phyloP scores from a whole-genome alignment of 2,329 filamentous ascomycete species.

The Chaetomiaceae sp. region DNA sequence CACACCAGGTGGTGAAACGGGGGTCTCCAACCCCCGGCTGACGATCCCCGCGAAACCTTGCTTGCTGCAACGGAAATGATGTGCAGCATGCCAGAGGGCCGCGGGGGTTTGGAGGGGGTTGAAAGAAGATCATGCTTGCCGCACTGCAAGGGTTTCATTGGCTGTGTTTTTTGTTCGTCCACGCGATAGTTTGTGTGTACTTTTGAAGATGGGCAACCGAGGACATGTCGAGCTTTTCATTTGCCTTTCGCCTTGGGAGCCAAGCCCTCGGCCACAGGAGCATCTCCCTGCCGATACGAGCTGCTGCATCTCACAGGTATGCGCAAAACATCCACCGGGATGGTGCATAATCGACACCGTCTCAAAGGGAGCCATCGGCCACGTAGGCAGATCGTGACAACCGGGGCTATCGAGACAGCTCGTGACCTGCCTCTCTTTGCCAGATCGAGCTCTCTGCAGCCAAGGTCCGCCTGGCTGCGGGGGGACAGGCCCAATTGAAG shows the following conservation, averaged over 20 bases:
- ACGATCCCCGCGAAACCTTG: constrained; percentile 15
- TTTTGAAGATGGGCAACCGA: background rate
- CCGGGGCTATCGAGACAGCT: constrained; percentile 2
- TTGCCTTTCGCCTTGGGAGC: background rate
- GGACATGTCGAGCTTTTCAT: background rate
- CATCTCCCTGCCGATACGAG: constrained; percentile 5
- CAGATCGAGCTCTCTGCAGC: constrained; percentile 23
- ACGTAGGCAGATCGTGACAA: constrained; percentile 5
- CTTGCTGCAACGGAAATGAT: constrained; percentile 23
- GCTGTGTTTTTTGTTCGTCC: background rate
- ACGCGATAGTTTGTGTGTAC: no score
- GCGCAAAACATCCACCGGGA: background rate
- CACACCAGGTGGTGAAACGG: background rate
- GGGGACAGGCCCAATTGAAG: constrained; percentile 9
- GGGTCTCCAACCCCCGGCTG: constrained; percentile 1
- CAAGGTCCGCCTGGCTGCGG: constrained; percentile 3
- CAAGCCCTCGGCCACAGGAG: background rate
- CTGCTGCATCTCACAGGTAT: constrained; percentile 10
- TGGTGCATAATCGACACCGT: constrained; percentile 3
- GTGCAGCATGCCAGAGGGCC: constrained; percentile 19
- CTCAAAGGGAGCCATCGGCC: background rate
- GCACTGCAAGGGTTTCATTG: background rate
- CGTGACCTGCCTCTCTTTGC: constrained; percentile 18
- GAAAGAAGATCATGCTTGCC: background rate
- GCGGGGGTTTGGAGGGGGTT: constrained; percentile 6